These are phyloP conservation scores for Jatropha podagrica DNA, from an alignment of 441 rosid species.

Conservation along the genomic window DNA sequence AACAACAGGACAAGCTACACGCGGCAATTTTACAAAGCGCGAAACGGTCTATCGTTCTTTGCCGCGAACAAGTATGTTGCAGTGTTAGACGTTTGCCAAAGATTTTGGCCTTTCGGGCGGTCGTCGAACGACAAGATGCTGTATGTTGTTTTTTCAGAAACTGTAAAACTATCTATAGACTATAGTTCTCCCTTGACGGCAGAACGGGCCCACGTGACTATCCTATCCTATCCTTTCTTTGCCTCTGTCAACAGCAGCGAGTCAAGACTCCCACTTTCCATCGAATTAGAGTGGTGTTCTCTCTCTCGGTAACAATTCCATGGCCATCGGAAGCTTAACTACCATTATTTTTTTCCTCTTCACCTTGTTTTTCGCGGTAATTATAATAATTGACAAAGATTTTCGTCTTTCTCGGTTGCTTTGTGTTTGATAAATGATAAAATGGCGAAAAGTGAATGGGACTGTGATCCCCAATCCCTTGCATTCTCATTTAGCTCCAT, in stretches of 20 bases:
- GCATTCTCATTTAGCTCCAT: neutral
- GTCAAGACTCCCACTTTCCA: neutral
- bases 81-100: no score
- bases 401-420: neutral
- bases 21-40: no score
- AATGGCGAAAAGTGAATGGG: neutral
- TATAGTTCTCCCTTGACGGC: no score
- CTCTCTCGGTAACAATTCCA: neutral
- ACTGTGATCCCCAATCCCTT: neutral
- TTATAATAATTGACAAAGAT: neutral
- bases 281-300: neutral
- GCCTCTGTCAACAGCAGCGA: neutral
- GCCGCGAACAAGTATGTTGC: no score
- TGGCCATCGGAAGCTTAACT: conserved; percentile 23
- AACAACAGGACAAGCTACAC: no score
- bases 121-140: no score
- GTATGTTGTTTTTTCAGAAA: no score
- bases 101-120: no score
- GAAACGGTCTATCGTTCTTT: no score
- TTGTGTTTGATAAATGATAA: neutral
- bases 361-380: conserved; percentile 28
- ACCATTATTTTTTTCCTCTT: conserved; percentile 17
- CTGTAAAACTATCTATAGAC: no score
- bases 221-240: neutral
- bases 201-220: no score